Evolutionary conservation across 306 rosid species (phyloP), one percentile per base, ranked within the genome.

Genomic region (Elaeagnus macrophylla): DNA sequence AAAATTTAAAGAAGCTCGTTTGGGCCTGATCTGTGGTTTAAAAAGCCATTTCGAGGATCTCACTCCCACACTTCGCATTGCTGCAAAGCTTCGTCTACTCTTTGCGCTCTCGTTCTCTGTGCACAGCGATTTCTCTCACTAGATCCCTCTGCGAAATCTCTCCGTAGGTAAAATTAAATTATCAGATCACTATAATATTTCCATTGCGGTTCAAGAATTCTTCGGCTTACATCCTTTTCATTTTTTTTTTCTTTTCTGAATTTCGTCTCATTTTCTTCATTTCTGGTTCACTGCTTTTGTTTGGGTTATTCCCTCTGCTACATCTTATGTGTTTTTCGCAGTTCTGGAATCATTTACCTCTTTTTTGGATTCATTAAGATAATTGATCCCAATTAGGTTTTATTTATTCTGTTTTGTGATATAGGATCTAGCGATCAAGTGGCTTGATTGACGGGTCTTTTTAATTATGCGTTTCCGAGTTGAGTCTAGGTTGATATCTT

Each of bases 141-240:
- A 68, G 84, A 80, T 75, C 86, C 74, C 79, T 60, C 39, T 56
- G 49, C 62, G 73, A 58, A 57, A 61, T 67, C 56, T 75, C 67
- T 67, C 60, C 64, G 35, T 74, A 76, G 95, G 93, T 86, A 67
- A n/a, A 60, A 11, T 60, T 57, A 67, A 5, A 57, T 12, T 13
- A 61, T 63, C 67, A 75, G 78, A 79, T 61, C 76, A 54, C 64
- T 1, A 20, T 14, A 38, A 44, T 54, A 46, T 58, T 38, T 25
- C 10, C 15, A 53, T 39, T 19, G 8, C 1, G 13, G 16, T 48
- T 35, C 13, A n/a, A n/a, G n/a, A 18, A 18, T 13, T 20, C 14
- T 32, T 16, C 14, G 15, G 15, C 5, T 9, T 37, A 16, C 39
- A 48, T 20, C 4, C n/a, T n/a, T n/a, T n/a, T n/a, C n/a, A n/a